Base-by-base conservation (phyloP, 2,329 filamentous ascomycete species). In the Aspergillus hiratsukae region DNA sequence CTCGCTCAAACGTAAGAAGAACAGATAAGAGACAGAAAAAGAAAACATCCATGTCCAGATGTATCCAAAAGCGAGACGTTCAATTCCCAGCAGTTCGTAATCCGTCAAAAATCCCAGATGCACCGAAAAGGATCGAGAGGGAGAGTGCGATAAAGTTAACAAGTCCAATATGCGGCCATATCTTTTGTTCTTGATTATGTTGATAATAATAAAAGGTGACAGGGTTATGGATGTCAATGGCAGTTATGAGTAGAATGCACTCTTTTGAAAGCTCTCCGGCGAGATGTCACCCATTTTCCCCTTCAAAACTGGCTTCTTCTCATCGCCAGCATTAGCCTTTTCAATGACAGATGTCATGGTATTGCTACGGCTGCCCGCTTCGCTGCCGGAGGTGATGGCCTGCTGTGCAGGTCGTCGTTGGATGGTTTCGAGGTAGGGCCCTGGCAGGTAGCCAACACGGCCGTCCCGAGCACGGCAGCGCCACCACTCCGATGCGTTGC, bases 401-500 rank as follows among this genome's bases (percentile, higher is more conserved):
- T 78, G 76, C 57, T 78, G 73, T 5, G 66, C 65, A 10, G 73
- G 73, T 58, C 78, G 77, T 53, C 84, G 76, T 68, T 87, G 82
- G 50, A 94, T 86, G 0, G 81, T 83, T 75, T 96, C 91, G 28
- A 99, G 82, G 69, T 97, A 99, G 1, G 91, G 92, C 1, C 88
- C 86, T 2, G 95, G 94, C 5, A 99, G 81, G 70, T 97, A 99
- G 7, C 94, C 94, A 66, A 96, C 87, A 27, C 91, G 83, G 48
- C 91, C 92, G 70, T 97, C 91, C 58, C 94, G 83, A 14, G 93
- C 89, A 54, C 94, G 84, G 75, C 95, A 99, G 63, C 88, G 86
- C 94, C 94, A 99, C 94, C 94, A 99, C 70, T 99, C 93, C 52
- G 89, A 94, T 4, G 91, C 85, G 66, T 94, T 91, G 46, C 94